Evolutionary conservation across 768 basidiomycete species (phyloP).

Genomic region (Tylopilus plumbeoviolaceoides): DNA sequence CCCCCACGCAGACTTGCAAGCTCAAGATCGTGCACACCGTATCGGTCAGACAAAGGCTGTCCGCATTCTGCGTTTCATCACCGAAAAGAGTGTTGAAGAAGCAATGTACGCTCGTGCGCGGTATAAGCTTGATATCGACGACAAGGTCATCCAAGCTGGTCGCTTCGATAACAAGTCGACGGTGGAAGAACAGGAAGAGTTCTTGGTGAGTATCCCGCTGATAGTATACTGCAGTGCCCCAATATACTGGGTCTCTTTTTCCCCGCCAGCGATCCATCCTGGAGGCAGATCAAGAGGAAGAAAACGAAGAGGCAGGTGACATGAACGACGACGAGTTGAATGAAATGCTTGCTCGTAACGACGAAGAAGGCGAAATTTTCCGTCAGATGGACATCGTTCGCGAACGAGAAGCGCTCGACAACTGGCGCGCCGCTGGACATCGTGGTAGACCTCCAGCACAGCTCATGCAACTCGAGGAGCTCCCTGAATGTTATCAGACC

Average conservation of each 20-base stretch:
- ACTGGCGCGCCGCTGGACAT: conserved; percentile 71
- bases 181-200: conserved; percentile 95
- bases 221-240: neutral
- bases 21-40: conserved; percentile 99
- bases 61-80: conserved; percentile 93
- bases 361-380: conserved; percentile 75
- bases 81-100: conserved; percentile 97
- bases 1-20: conserved; percentile 98
- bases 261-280: conserved; percentile 73
- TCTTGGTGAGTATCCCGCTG: conserved; percentile 54
- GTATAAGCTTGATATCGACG: conserved; percentile 96
- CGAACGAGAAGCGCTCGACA: conserved; percentile 57
- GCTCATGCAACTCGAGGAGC: conserved; percentile 82
- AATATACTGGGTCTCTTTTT: conserved; percentile 7
- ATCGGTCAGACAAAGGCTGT: conserved; percentile 99
- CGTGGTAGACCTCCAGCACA: conserved; percentile 72
- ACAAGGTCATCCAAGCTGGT: conserved; percentile 99
- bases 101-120: conserved; percentile 94
- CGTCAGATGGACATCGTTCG: conserved; percentile 79
- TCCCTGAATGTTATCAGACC: conserved; percentile 87
- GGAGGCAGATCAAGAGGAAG: conserved; percentile 86
- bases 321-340: conserved; percentile 96
- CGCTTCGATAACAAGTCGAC: conserved; percentile 99
- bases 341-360: conserved; percentile 81
- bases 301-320: conserved; percentile 85